phyloP scores from a whole-genome alignment of 1,284 basidiomycete species.

The Fomes fomentarius region DNA sequence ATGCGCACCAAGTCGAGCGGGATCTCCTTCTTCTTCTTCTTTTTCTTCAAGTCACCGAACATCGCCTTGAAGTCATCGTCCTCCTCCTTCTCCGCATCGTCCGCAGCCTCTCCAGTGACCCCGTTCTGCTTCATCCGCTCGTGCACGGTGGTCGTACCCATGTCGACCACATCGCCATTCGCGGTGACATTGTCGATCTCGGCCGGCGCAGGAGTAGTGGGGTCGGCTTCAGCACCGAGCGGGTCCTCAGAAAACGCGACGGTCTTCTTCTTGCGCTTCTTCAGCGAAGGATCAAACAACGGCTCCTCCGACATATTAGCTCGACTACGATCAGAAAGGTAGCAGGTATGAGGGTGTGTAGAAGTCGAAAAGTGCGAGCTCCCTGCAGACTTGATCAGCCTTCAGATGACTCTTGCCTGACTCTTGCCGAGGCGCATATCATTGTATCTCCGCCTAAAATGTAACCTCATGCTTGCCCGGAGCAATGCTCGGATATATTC shows the following conservation, averaged over 20 bases:
- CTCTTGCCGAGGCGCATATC: too few relatives aligned
- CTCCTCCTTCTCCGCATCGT: slow-evolving; percentile 49
- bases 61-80: slow-evolving; percentile 81
- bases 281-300: slow-evolving; percentile 80
- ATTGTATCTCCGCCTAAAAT: slow-evolving; percentile 17
- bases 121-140: slow-evolving; percentile 67
- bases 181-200: slow-evolving; percentile 68
- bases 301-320: slow-evolving; percentile 74
- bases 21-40: slow-evolving; percentile 91
- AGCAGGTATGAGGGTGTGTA: too few relatives aligned
- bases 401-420: slow-evolving; percentile 17
- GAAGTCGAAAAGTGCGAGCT: slow-evolving; percentile 11
- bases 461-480: not conserved
- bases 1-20: slow-evolving; percentile 84
- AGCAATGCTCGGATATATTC: slow-evolving; percentile 4
- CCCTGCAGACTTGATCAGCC: slow-evolving; percentile 18
- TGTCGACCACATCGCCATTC: slow-evolving; percentile 70
- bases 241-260: slow-evolving; percentile 85
- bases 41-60: slow-evolving; percentile 91
- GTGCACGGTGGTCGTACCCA: slow-evolving; percentile 73
- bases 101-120: slow-evolving; percentile 35
- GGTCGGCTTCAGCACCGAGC: slow-evolving; percentile 81
- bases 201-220: slow-evolving; percentile 72
- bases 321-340: too few relatives aligned
- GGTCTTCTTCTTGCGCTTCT: slow-evolving; percentile 85